These are phyloP conservation scores for Ophiostoma sp. DNA, from an alignment of 2,329 filamentous ascomycete species.

Conservation along the genomic window DNA sequence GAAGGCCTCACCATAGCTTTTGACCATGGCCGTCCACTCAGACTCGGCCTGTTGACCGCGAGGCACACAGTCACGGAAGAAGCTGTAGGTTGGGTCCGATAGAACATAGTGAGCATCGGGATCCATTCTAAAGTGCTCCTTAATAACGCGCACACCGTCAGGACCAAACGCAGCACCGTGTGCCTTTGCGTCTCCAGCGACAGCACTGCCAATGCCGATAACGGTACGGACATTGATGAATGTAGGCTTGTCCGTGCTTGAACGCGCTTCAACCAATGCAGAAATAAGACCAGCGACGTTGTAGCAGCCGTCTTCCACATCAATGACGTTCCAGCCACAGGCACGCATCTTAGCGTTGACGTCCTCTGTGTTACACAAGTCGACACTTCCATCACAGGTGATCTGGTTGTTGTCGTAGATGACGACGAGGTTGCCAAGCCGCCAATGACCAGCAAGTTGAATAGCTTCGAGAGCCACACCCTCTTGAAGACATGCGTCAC, in stretches of 20 bases:
- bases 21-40: constrained; percentile 42
- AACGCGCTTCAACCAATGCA: constrained; percentile 34
- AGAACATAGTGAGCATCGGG: not conserved
- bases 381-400: constrained; percentile 53
- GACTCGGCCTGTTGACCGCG: constrained; percentile 43
- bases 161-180: constrained; percentile 54
- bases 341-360: constrained; percentile 47
- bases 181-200: constrained; percentile 45
- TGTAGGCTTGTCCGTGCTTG: constrained; percentile 27
- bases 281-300: constrained; percentile 43
- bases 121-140: not conserved
- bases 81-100: constrained; percentile 38
- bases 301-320: constrained; percentile 48
- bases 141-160: constrained; percentile 43
- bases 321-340: constrained; percentile 51
- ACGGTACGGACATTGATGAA: constrained; percentile 54
- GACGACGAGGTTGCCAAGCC: constrained; percentile 51
- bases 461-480: constrained; percentile 54
- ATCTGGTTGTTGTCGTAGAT: constrained; percentile 59
- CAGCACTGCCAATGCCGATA: constrained; percentile 48
- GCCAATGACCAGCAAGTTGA: constrained; percentile 50
- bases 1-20: constrained; percentile 24
- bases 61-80: constrained; percentile 45
- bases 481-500: constrained; percentile 55
- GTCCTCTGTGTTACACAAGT: constrained; percentile 43